Base-by-base conservation (phyloP, 306 rosid genomes). In the Castanea mollissima region DNA sequence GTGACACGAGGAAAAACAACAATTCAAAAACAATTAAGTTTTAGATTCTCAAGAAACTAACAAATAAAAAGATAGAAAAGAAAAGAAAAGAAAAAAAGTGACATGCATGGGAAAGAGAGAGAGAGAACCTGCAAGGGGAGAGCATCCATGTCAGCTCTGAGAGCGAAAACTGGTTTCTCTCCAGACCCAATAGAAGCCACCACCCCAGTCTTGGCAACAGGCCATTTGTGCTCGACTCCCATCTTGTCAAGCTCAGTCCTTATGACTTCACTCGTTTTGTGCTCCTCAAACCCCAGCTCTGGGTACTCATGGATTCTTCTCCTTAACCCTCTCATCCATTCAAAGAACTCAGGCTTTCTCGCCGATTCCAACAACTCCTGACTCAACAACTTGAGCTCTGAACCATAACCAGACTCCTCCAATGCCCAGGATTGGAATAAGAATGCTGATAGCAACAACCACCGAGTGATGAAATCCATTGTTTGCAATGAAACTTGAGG, bases 81-180 rank as follows among this genome's bases (percentile, higher is more conserved):
- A 10, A 49, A 46, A 2, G 14, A 5, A 27, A 25, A 34, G 9
- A 65, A 34, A 18, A 6, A 18, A 41, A 0, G 23, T 16, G 19
- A 15, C 20, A 64, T 41, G 46, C 46, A 41, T 41, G 46, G 3
- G 20, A 5, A 19, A 29, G 46, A 32, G 23, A 67, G 71, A 34
- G 20, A 8, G 78, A 27, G 65, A 20, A 41, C 71, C 84, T 79
- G 84, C 29, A 87, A 41, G 52, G 87, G 87, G 49, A 83, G 87
- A 27, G 84, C 90, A 76, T 84, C 90, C 90, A 84, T 87, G 78
- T 84, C 88, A 13, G 90, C 88, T 73, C 84, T 79, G 60, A 87
- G 80, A 35, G 86, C 88, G 38, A 87, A 87, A 55, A 78, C 77
- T 32, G 85, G 89, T 20, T 58, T 75, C 62, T 78, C 78, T 31